phyloP scores from a whole-genome alignment of 768 basidiomycete species.

The Termitomyces sp. region DNA sequence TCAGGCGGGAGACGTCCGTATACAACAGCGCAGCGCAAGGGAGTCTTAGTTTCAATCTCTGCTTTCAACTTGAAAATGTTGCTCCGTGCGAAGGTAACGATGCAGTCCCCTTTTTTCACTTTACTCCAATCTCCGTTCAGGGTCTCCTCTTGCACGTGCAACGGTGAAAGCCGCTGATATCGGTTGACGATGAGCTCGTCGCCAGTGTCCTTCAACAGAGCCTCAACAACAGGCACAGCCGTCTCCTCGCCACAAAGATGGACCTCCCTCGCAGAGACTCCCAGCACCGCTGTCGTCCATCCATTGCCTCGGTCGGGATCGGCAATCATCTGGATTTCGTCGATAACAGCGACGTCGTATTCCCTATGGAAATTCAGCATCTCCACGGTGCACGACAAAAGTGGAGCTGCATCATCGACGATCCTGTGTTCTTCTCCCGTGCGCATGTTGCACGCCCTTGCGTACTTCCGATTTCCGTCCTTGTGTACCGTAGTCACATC shows the following conservation, averaged over 20 bases:
- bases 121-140: conserved; percentile 59
- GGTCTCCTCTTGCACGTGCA: conserved; percentile 65
- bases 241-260: no score
- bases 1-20: conserved; percentile 94
- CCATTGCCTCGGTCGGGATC: conserved; percentile 75
- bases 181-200: conserved; percentile 78
- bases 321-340: conserved; percentile 95
- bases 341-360: conserved; percentile 86
- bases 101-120: conserved; percentile 82
- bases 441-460: conserved; percentile 75
- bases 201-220: conserved; percentile 70
- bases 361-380: conserved; percentile 56
- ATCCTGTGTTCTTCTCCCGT: conserved; percentile 91
- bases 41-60: conserved; percentile 67
- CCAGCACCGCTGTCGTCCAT: conserved; percentile 84
- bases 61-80: conserved; percentile 77
- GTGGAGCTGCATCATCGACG: conserved; percentile 50
- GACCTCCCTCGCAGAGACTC: no score
- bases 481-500: conserved; percentile 33
- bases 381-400: conserved; percentile 90
- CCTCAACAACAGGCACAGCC: conserved; percentile 76
- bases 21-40: conserved; percentile 84
- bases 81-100: conserved; percentile 80
- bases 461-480: conserved; percentile 46
- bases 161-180: conserved; percentile 88